Percentiles rank a stretch among this genome's conserved stretches.
Evolutionary conservation across 148 eudicot genomes (phyloP).

Genomic region (Rhododendron simsii): DNA sequence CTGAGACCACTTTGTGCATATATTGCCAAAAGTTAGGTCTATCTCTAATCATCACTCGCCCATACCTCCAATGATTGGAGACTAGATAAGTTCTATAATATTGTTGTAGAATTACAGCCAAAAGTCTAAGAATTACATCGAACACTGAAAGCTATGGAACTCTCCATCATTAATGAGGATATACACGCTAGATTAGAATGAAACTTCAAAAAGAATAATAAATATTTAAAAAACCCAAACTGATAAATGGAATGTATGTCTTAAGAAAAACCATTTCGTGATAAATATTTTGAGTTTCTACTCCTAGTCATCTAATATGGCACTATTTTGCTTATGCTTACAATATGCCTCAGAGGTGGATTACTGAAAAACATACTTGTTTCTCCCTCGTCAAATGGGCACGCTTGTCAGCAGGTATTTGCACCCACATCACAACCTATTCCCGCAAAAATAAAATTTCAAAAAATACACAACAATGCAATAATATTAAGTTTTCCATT

Average conservation of each 20-base stretch:
- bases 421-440: conserved; percentile 76
- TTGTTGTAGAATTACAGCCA: not conserved
- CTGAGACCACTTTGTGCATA: too few relatives aligned
- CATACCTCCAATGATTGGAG: too few relatives aligned
- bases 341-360: not conserved
- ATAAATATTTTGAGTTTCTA: not conserved
- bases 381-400: conserved; percentile 76
- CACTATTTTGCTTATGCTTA: not conserved
- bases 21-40: too few relatives aligned
- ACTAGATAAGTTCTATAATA: too few relatives aligned
- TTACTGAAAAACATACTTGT: conserved; percentile 42
- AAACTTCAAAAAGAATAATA: not conserved
- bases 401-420: conserved; percentile 76
- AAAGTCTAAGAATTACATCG: not conserved
- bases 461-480: not conserved
- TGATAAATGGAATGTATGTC: not conserved
- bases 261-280: not conserved
- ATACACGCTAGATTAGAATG: not conserved
- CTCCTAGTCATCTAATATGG: not conserved
- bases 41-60: too few relatives aligned
- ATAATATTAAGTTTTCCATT: not conserved
- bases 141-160: not conserved
- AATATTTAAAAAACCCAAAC: not conserved
- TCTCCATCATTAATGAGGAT: not conserved
- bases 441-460: not conserved